These are phyloP conservation scores for Diutina pseudorugosa DNA, from an alignment of 1,139 yeast species.

Conservation along the genomic window DNA sequence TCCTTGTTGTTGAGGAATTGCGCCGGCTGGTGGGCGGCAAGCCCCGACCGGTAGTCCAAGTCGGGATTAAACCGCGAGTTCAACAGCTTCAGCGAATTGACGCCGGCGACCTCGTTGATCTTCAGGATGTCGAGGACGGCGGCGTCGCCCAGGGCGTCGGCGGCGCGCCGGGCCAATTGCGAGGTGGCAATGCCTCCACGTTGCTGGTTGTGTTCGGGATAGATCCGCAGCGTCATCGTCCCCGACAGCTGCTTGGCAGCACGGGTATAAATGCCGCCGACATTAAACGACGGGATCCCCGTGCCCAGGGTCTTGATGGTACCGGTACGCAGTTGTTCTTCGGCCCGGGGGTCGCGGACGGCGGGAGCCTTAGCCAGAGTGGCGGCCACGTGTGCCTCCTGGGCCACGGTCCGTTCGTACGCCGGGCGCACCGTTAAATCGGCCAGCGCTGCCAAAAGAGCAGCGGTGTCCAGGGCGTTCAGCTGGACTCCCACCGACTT, in stretches of 20 bases:
- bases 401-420: constrained; percentile 47
- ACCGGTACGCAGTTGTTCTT: constrained; percentile 15
- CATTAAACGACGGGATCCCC: constrained; percentile 28
- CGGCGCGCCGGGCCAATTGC: background rate
- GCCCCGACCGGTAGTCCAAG: constrained; percentile 31
- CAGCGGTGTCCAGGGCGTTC: constrained; percentile 66
- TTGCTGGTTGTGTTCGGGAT: constrained; percentile 23
- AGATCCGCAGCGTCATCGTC: constrained; percentile 34
- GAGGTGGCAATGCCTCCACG: background rate
- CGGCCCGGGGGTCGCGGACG: background rate
- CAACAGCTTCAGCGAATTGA: constrained; percentile 29
- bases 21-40: constrained; percentile 15
- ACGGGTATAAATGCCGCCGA: constrained; percentile 24
- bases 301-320: constrained; percentile 7
- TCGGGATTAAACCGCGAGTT: constrained; percentile 34
- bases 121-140: constrained; percentile 25
- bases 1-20: constrained; percentile 19
- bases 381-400: constrained; percentile 59
- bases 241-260: constrained; percentile 27
- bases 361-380: constrained; percentile 31
- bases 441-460: constrained; percentile 56
- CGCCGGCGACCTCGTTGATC: constrained; percentile 30
- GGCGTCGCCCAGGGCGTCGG: background rate
- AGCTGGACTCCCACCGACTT: constrained; percentile 58
- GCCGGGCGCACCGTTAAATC: constrained; percentile 50